Evolutionary conservation across 192 early-diverging fungal genomes (phyloP).

Genomic region (Paraglomus brasilianum): DNA sequence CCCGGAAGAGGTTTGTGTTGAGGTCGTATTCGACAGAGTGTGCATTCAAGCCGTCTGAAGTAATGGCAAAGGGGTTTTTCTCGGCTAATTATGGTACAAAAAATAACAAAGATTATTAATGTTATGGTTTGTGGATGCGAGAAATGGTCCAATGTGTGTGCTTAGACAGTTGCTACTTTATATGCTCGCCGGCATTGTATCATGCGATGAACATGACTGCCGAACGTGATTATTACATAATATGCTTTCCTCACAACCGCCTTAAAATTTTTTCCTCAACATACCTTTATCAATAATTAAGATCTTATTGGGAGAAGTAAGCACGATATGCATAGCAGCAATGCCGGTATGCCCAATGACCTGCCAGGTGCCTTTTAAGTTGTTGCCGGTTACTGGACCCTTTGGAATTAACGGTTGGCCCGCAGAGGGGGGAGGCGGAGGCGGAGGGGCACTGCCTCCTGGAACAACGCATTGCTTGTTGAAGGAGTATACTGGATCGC

Average conservation of each 20-base stretch:
- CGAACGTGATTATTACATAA: neutral
- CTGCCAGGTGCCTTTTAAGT: constrained; percentile 38
- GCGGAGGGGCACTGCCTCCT: neutral
- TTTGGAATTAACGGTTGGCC: constrained; percentile 1
- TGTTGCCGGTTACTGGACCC: constrained; percentile 4
- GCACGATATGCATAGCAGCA: constrained; percentile 50
- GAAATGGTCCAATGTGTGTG: neutral
- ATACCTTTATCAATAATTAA: constrained; percentile 55
- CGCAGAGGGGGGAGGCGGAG: neutral
- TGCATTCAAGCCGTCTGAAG: constrained; percentile 44
- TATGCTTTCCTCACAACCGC: neutral
- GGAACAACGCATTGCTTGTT: constrained; percentile 32
- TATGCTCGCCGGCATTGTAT: too few species aligned
- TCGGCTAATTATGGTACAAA: constrained; percentile 37
- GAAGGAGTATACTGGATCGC: constrained; percentile 31
- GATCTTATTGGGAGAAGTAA: constrained; percentile 46
- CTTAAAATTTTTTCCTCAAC: neutral
- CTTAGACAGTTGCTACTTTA: too few species aligned
- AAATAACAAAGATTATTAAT: neutral
- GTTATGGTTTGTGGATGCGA: neutral
- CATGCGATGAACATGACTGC: too few species aligned
- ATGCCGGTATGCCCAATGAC: constrained; percentile 46
- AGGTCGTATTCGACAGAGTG: constrained; percentile 51
- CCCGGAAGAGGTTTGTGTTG: constrained; percentile 41
- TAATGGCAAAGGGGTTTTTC: constrained; percentile 48